Percentiles rank a stretch among this genome's conserved stretches.
Evolutionary conservation across 495 filamentous ascomycete genomes (phyloP).

Genomic region (Podospora conica): DNA sequence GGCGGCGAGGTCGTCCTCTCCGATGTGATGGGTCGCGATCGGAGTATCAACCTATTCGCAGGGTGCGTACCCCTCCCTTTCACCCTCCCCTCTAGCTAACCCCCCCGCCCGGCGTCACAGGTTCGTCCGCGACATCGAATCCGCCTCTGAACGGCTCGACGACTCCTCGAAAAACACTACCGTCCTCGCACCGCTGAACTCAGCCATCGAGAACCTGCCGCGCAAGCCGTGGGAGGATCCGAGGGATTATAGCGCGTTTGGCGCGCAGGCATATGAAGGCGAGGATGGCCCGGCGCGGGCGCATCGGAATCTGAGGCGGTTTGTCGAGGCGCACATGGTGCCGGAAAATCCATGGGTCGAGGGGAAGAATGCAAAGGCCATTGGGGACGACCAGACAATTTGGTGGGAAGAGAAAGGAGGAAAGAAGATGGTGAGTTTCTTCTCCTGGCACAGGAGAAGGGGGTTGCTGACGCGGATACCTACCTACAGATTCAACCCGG

Average conservation of each 20-base stretch:
- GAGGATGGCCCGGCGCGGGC: slow-evolving; percentile 73
- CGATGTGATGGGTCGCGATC: slow-evolving; percentile 79
- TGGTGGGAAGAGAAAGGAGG: slow-evolving; percentile 76
- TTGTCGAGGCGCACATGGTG: slow-evolving; percentile 84
- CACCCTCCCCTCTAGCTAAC: background rate
- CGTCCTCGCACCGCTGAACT: slow-evolving; percentile 82
- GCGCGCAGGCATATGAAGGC: slow-evolving; percentile 76
- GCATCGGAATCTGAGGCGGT: slow-evolving; percentile 67
- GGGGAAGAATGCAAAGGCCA: slow-evolving; percentile 63
- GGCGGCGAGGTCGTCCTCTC: slow-evolving; percentile 55
- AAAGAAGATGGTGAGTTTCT: slow-evolving; percentile 53
- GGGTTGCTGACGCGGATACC: slow-evolving; percentile 1
- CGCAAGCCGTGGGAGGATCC: slow-evolving; percentile 94
- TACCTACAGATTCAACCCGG: slow-evolving; percentile 68
- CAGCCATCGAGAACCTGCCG: slow-evolving; percentile 68
- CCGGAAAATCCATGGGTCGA: slow-evolving; percentile 73
- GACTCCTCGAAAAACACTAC: slow-evolving; percentile 69
- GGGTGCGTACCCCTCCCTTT: slow-evolving; percentile 27
- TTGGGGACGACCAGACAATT: slow-evolving; percentile 57
- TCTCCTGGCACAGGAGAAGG: slow-evolving; percentile 22
- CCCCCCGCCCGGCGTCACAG: background rate
- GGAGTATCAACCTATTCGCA: slow-evolving; percentile 81
- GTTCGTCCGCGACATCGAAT: slow-evolving; percentile 74
- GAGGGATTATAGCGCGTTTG: slow-evolving; percentile 66
- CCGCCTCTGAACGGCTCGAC: slow-evolving; percentile 63